Conservation (phyloP, 169 alveolate genomes). For the Cryptosporidium tyzzeri region DNA sequence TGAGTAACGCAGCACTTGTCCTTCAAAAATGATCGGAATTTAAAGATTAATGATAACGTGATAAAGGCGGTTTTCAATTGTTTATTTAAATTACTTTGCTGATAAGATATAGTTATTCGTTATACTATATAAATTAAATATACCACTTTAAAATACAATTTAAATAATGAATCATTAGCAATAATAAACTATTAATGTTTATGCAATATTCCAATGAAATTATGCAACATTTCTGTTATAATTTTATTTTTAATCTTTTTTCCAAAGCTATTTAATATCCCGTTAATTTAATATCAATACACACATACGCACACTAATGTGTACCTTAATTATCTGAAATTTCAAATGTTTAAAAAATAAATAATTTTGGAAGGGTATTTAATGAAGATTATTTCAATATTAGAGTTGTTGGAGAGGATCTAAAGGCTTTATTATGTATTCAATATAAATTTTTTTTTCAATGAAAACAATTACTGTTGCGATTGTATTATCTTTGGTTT, state of each 20-base stretch:
- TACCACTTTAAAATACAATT: too few species aligned
- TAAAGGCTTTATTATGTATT: constrained; percentile 6
- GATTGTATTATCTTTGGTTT: background rate
- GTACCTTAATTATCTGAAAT: background rate
- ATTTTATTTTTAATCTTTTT: too few species aligned
- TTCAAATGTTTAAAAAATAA: background rate
- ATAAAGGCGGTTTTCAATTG: background rate
- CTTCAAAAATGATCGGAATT: too few species aligned
- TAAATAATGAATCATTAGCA: background rate
- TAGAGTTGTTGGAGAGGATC: background rate
- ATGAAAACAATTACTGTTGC: constrained; percentile 1
- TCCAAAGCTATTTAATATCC: background rate
- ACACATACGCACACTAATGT: constrained; percentile 35
- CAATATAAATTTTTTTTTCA: background rate
- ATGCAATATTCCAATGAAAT: background rate
- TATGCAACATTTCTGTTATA: background rate
- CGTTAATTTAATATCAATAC: background rate
- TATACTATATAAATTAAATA: too few species aligned
- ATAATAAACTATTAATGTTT: too few species aligned
- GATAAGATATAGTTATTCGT: background rate
- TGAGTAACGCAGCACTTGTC: background rate
- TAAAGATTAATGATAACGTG: too few species aligned
- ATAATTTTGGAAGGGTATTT: background rate
- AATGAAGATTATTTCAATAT: background rate
- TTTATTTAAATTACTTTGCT: too few species aligned